These are phyloP conservation scores for Yamadazyma ubonensis DNA, from an alignment of 805 yeast species.

Conservation along the genomic window DNA sequence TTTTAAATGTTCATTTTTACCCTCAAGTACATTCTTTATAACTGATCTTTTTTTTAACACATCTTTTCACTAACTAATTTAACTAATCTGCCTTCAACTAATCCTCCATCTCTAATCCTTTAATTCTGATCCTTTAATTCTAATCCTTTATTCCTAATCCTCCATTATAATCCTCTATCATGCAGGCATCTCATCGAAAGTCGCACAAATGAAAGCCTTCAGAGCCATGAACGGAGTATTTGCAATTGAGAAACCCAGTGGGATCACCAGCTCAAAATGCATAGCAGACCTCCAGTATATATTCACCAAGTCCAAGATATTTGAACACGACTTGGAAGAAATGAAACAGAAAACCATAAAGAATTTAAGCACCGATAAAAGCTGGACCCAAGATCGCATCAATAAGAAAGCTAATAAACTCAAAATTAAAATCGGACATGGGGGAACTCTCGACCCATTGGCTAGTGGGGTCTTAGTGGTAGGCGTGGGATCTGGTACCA, in stretches of 20 bases:
- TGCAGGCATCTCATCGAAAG: slow-evolving; percentile 4
- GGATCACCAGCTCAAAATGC: slow-evolving; percentile 75
- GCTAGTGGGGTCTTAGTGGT: slow-evolving; percentile 93
- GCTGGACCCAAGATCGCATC: slow-evolving; percentile 46
- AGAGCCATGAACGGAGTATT: slow-evolving; percentile 80
- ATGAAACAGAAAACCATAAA: slow-evolving; percentile 46
- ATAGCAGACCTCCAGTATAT: slow-evolving; percentile 62
- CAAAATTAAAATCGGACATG: slow-evolving; percentile 92
- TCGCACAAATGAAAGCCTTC: slow-evolving; percentile 27
- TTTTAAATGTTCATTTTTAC: too few species aligned
- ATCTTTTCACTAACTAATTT: too few species aligned
- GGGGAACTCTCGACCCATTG: slow-evolving; percentile 93
- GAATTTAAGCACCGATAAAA: slow-evolving; percentile 37
- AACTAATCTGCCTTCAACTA: too few species aligned
- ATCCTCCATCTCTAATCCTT: too few species aligned
- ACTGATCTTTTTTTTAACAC: too few species aligned
- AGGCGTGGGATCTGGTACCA: slow-evolving; percentile 93
- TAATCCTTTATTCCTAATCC: background rate
- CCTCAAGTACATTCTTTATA: too few species aligned
- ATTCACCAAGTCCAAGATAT: slow-evolving; percentile 59
- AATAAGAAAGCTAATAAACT: slow-evolving; percentile 51
- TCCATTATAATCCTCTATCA: background rate
- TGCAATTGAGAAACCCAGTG: slow-evolving; percentile 88
- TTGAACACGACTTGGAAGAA: slow-evolving; percentile 51
- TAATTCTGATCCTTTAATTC: too few species aligned